phyloP scores from a whole-genome alignment of 202 grass and related monocot species.

The Elaeis oleifera region DNA sequence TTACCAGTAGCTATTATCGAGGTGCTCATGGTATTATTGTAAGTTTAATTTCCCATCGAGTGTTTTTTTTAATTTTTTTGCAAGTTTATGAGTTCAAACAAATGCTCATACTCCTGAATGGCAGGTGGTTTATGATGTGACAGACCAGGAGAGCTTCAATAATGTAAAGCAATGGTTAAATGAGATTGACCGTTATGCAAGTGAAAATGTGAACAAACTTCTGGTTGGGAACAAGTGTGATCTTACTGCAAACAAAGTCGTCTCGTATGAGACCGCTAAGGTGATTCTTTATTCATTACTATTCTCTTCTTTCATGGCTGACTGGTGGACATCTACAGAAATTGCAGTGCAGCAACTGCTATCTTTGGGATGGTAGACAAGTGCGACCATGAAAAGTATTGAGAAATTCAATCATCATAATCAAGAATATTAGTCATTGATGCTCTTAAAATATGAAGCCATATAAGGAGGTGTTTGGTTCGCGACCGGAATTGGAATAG shows the following conservation, averaged over 20 bases:
- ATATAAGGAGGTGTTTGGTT: too few species aligned
- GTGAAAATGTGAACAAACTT: constrained; percentile 5
- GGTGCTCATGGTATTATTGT: constrained; percentile 20
- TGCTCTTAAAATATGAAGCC: too few species aligned
- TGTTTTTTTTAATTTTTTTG: neutral
- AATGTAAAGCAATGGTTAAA: constrained; percentile 8
- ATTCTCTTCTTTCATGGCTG: too few species aligned
- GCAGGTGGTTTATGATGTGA: constrained; percentile 10
- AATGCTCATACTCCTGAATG: neutral
- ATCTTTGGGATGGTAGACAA: too few species aligned
- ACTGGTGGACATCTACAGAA: too few species aligned
- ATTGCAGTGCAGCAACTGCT: too few species aligned
- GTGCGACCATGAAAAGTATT: too few species aligned
- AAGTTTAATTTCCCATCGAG: neutral
- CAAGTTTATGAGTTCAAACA: constrained; percentile 28
- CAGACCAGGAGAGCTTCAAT: constrained; percentile 7
- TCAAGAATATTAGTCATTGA: too few species aligned
- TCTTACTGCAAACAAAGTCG: constrained; percentile 12
- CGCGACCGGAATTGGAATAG: too few species aligned
- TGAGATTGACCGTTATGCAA: constrained; percentile 8
- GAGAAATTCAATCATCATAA: too few species aligned
- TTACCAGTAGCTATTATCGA: constrained; percentile 10
- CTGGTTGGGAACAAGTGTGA: constrained; percentile 7
- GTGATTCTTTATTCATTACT: neutral
- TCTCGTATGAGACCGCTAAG: constrained; percentile 5